Evolutionary conservation across 2,329 filamentous ascomycete genomes (phyloP).

Genomic region (Paecilomyces formosus): DNA sequence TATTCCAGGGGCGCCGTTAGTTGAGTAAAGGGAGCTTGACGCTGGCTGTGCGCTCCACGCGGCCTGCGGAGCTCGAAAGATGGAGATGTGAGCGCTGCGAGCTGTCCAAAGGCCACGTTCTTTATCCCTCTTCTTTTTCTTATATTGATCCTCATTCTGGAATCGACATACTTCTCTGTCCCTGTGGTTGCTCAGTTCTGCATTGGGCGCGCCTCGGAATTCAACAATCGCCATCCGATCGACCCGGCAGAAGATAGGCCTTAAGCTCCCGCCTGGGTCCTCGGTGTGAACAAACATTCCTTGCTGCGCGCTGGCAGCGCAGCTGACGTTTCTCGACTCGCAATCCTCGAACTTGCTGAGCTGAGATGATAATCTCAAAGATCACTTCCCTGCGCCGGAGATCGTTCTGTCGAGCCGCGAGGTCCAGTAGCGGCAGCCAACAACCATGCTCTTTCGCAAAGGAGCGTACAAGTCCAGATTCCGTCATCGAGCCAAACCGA

Average conservation of each 20-base stretch:
- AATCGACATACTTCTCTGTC: not conserved
- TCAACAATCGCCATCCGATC: not conserved
- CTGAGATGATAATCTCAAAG: not conserved
- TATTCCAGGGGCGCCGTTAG: not conserved
- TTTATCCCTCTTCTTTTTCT: not conserved
- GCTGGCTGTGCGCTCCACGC: not conserved
- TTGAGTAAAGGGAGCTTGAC: not conserved
- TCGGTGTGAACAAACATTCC: not conserved
- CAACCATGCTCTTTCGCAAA: constrained; percentile 24
- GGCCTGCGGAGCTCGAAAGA: not conserved
- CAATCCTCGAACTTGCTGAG: not conserved
- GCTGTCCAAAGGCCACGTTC: not conserved
- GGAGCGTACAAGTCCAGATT: constrained; percentile 26
- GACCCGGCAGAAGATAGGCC: not conserved
- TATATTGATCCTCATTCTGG: not conserved
- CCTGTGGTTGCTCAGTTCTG: not conserved
- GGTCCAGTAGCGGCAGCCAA: not conserved
- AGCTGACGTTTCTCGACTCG: not conserved
- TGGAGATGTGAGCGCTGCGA: not conserved
- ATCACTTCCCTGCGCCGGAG: not conserved
- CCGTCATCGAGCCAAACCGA: constrained; percentile 26
- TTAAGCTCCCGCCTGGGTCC: not conserved
- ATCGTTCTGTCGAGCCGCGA: not conserved
- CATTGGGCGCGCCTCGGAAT: not conserved
- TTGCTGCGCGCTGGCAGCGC: not conserved